Evolutionary conservation across 805 yeast species (phyloP).

Genomic region (Dipodascus geniculatus): DNA sequence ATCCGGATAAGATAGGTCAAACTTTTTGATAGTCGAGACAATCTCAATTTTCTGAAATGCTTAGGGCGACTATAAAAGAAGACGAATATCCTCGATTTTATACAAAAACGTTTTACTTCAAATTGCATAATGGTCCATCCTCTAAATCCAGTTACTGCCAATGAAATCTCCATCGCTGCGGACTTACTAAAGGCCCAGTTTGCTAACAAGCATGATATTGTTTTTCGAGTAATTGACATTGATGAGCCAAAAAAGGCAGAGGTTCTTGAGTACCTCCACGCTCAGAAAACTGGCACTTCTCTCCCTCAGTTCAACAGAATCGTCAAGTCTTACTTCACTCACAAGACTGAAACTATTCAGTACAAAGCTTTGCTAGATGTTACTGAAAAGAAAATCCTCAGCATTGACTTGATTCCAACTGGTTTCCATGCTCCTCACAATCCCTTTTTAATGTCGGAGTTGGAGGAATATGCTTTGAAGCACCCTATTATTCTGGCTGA

Average conservation of each 20-base stretch:
- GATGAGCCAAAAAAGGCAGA: slow-evolving; percentile 65
- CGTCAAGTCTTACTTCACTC: slow-evolving; percentile 50
- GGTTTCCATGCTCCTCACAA: slow-evolving; percentile 58
- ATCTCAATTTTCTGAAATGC: too few species aligned
- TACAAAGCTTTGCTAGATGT: slow-evolving; percentile 63
- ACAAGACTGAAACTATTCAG: slow-evolving; percentile 33
- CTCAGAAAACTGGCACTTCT: slow-evolving; percentile 39
- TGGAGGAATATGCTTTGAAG: slow-evolving; percentile 38
- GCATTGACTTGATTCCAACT: slow-evolving; percentile 39
- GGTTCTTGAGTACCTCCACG: slow-evolving; percentile 51
- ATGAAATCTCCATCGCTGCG: slow-evolving; percentile 5
- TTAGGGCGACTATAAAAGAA: background rate
- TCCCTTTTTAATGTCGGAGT: slow-evolving; percentile 47
- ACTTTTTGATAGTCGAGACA: too few species aligned
- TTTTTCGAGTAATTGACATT: slow-evolving; percentile 55
- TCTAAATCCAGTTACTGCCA: slow-evolving; percentile 1
- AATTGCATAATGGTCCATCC: slow-evolving; percentile 2
- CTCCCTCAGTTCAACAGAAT: slow-evolving; percentile 53
- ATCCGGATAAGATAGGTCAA: too few species aligned
- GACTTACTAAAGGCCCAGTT: slow-evolving; percentile 23
- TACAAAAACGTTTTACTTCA: too few species aligned
- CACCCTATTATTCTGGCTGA: slow-evolving; percentile 55
- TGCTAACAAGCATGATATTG: slow-evolving; percentile 22
- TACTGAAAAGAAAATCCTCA: slow-evolving; percentile 48
- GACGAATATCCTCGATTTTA: background rate